Evolutionary conservation across 2,329 filamentous ascomycete species (phyloP).

Genomic region (Phialophora expanda): DNA sequence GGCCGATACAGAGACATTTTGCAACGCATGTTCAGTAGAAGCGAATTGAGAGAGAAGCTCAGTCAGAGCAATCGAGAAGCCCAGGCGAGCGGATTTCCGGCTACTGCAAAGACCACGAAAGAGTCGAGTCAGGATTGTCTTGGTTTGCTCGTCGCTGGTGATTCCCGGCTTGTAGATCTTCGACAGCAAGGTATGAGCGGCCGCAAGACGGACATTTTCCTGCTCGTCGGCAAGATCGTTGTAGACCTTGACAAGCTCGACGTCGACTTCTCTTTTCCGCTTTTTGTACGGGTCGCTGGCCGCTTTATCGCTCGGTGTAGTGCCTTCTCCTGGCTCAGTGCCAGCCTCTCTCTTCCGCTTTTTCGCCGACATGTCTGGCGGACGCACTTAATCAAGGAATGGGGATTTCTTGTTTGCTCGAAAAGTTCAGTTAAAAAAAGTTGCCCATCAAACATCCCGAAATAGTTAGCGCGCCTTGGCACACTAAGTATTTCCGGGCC

Average conservation of each 20-base stretch:
- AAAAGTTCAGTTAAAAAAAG: not conserved
- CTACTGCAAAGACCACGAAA: slow-evolving; percentile 89
- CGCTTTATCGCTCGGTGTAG: not conserved
- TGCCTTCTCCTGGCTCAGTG: not conserved
- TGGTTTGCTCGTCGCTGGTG: slow-evolving; percentile 49
- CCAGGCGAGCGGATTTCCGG: slow-evolving; percentile 83
- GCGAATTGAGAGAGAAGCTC: slow-evolving; percentile 78
- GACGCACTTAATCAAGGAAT: not conserved
- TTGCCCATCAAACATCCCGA: not conserved
- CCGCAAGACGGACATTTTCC: slow-evolving; percentile 53
- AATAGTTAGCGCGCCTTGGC: not conserved
- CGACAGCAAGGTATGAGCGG: slow-evolving; percentile 51
- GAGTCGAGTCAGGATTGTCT: slow-evolving; percentile 62
- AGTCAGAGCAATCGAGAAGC: slow-evolving; percentile 86
- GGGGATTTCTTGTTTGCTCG: not conserved
- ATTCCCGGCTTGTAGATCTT: slow-evolving; percentile 51
- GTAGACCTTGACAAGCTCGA: slow-evolving; percentile 56
- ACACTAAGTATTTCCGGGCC: not conserved
- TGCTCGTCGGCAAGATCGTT: slow-evolving; percentile 56
- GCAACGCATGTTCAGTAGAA: slow-evolving; percentile 45
- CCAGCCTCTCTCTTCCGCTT: not conserved
- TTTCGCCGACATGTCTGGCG: not conserved
- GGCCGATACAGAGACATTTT: slow-evolving; percentile 43
- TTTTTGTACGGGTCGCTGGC: slow-evolving; percentile 32
- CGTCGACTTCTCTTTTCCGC: slow-evolving; percentile 45